A percentile compares a stretch with the other conserved stretches of the same genome.
Evolutionary conservation across 306 rosid genomes (phyloP).

Genomic region (Quercus bicolor): DNA sequence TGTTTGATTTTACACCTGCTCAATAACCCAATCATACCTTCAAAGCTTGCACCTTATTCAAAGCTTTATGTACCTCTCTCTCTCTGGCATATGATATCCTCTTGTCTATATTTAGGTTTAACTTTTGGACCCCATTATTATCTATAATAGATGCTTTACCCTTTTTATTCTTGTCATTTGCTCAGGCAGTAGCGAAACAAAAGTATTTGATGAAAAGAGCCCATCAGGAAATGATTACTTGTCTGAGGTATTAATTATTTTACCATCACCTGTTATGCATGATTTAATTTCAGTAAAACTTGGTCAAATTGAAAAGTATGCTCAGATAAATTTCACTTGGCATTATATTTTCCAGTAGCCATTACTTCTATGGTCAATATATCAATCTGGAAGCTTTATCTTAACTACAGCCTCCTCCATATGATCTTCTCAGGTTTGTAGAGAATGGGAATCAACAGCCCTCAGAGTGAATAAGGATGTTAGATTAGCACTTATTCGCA

Average conservation of each 20-base stretch:
- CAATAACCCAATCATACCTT: not conserved
- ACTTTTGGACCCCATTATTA: not conserved
- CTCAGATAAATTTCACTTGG: not conserved
- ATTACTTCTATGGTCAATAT: not conserved
- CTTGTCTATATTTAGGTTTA: not conserved
- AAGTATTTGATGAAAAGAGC: slow-evolving; percentile 74
- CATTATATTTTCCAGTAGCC: not conserved
- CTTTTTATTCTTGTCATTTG: slow-evolving; percentile 14
- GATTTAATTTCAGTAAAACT: not conserved
- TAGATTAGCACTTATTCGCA: slow-evolving; percentile 77
- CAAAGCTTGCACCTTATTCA: not conserved
- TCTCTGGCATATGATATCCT: not conserved
- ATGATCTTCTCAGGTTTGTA: slow-evolving; percentile 65
- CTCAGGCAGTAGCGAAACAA: slow-evolving; percentile 78
- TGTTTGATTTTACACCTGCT: not conserved
- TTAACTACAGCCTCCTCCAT: not conserved
- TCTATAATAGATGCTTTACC: slow-evolving; percentile 1
- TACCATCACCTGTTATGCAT: not conserved
- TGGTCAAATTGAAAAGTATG: not conserved
- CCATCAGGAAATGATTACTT: slow-evolving; percentile 92
- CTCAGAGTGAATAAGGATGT: slow-evolving; percentile 65
- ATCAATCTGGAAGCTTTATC: not conserved
- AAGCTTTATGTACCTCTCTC: not conserved
- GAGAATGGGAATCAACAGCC: slow-evolving; percentile 96
- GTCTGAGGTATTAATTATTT: slow-evolving; percentile 61